These are phyloP conservation scores for Capronia americana DNA, from an alignment of 2,329 filamentous ascomycete species.

Conservation along the genomic window DNA sequence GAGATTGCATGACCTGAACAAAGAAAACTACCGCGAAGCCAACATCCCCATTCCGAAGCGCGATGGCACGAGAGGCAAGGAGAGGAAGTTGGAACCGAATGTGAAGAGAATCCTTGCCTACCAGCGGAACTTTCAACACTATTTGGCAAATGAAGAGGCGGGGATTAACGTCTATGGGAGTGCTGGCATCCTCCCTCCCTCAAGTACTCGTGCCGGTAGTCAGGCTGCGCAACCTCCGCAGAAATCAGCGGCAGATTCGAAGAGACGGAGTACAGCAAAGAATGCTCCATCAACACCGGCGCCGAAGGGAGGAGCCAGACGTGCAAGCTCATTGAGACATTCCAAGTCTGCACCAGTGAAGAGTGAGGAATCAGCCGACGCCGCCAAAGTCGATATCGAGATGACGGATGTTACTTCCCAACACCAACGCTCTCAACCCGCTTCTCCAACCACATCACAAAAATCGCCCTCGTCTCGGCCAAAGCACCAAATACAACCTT, in stretches of 20 bases:
- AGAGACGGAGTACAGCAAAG: constrained; percentile 41
- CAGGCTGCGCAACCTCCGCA: constrained; percentile 21
- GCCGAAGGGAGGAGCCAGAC: constrained; percentile 24
- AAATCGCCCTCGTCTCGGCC: constrained; percentile 22
- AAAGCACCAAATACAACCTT: constrained; percentile 20
- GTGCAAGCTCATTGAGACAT: constrained; percentile 23
- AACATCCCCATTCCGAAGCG: constrained; percentile 67
- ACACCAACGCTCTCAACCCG: constrained; percentile 9
- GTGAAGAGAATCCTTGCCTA: constrained; percentile 56
- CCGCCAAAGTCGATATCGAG: constrained; percentile 22
- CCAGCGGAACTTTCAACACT: constrained; percentile 58
- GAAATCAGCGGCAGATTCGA: constrained; percentile 34
- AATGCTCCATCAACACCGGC: constrained; percentile 29
- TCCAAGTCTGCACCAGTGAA: constrained; percentile 21
- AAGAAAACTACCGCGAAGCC: constrained; percentile 73
- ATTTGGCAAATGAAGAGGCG: constrained; percentile 59
- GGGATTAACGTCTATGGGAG: constrained; percentile 42
- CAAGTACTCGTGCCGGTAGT: constrained; percentile 28
- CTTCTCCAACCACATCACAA: constrained; percentile 36
- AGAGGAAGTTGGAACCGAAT: constrained; percentile 54
- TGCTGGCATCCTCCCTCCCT: constrained; percentile 21
- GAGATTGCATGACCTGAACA: constrained; percentile 81
- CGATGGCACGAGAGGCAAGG: constrained; percentile 47
- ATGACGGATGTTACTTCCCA: constrained; percentile 27
- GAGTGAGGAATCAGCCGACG: constrained; percentile 9